Evolutionary conservation across 2,329 filamentous ascomycete species (phyloP).

Genomic region (Curvularia sp.): DNA sequence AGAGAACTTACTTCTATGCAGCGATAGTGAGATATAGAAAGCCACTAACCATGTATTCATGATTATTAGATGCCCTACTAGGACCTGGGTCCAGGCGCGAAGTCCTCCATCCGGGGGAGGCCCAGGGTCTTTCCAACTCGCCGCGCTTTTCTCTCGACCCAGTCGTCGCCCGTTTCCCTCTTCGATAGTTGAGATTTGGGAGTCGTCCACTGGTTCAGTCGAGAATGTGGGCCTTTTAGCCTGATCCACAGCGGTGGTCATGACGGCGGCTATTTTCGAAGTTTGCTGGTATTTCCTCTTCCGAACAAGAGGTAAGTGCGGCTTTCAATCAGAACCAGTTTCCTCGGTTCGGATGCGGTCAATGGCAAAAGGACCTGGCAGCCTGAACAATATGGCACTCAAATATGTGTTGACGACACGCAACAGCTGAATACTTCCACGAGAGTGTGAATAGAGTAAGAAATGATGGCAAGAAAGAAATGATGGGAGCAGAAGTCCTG

Average conservation of each 20-base stretch:
- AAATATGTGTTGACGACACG: neutral
- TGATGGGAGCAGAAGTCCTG: neutral
- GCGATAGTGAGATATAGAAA: neutral
- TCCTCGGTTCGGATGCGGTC: neutral
- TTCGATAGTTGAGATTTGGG: neutral
- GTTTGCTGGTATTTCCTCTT: neutral
- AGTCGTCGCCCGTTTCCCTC: neutral
- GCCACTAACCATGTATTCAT: conserved; percentile 48
- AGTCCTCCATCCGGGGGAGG: conserved; percentile 55
- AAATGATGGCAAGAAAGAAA: neutral
- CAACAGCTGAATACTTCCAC: no score
- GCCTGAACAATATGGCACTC: neutral
- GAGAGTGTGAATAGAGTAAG: neutral
- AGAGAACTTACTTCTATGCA: neutral
- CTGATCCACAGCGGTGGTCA: neutral
- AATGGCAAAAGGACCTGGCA: neutral
- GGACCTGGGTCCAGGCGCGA: conserved; percentile 51
- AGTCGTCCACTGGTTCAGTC: neutral
- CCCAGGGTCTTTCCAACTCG: neutral
- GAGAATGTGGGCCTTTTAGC: neutral
- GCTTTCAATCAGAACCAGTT: neutral
- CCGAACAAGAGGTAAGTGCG: neutral
- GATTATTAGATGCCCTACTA: conserved; percentile 50
- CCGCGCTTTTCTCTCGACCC: neutral
- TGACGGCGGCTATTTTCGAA: neutral